Conservation (phyloP, 192 early-diverging fungal species). For the Entomortierella lignicola region DNA sequence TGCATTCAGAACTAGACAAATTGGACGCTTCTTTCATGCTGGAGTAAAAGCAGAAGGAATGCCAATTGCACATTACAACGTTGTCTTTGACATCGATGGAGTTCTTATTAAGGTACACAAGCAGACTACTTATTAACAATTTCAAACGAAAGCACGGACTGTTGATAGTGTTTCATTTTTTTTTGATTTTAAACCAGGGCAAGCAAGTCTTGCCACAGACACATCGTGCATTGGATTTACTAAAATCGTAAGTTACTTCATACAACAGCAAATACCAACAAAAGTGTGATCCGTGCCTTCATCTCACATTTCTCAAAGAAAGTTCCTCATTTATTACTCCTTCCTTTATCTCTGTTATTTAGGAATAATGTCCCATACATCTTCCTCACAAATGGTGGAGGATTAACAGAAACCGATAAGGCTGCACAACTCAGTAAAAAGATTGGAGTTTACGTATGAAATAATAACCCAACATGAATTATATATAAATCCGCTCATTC, state of each 20-base stretch:
- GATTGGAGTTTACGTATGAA: constrained; percentile 63
- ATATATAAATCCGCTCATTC: not conserved
- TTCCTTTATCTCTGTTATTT: not conserved
- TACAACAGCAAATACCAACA: not conserved
- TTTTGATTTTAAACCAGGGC: constrained; percentile 59
- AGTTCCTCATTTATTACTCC: not conserved
- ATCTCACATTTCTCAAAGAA: not conserved
- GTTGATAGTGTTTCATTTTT: too few relatives aligned
- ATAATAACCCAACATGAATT: not conserved
- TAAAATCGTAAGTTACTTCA: constrained; percentile 70
- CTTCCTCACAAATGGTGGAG: constrained; percentile 92
- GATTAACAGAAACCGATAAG: constrained; percentile 79
- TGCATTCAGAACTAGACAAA: constrained; percentile 1
- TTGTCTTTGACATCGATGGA: constrained; percentile 88
- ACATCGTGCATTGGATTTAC: constrained; percentile 70
- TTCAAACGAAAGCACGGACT: not conserved
- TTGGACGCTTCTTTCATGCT: not conserved
- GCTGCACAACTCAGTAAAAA: constrained; percentile 72
- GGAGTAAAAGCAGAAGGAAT: constrained; percentile 1
- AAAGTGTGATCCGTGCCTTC: not conserved
- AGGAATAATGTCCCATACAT: constrained; percentile 78
- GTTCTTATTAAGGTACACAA: constrained; percentile 80
- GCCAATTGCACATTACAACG: constrained; percentile 46
- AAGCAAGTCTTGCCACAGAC: constrained; percentile 75
- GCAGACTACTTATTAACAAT: not conserved